Evolutionary conservation across 2,329 filamentous ascomycete species (phyloP).

Genomic region (Calonectria crousiana): DNA sequence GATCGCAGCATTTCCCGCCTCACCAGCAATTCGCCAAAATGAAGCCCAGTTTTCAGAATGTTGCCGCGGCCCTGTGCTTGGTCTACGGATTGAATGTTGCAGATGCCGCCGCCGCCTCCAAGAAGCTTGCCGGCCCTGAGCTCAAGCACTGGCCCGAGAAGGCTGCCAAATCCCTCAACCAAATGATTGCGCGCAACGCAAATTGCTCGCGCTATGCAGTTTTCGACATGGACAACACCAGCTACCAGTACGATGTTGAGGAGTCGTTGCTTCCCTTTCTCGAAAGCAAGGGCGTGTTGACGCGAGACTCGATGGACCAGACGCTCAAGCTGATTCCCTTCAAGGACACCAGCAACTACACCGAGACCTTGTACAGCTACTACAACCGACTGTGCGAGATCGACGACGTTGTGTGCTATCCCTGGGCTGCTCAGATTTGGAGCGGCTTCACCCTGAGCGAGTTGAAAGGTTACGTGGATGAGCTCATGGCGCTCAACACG

Average conservation of each 20-base stretch:
- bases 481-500: slow-evolving; percentile 57
- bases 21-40: slow-evolving; percentile 16
- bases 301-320: slow-evolving; percentile 55
- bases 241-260: slow-evolving; percentile 56
- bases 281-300: slow-evolving; percentile 55
- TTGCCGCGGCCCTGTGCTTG: slow-evolving; percentile 35
- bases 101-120: slow-evolving; percentile 28
- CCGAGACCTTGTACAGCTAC: slow-evolving; percentile 59
- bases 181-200: slow-evolving; percentile 54
- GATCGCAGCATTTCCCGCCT: not conserved
- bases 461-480: slow-evolving; percentile 60
- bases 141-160: slow-evolving; percentile 52
- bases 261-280: slow-evolving; percentile 58
- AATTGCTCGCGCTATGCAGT: slow-evolving; percentile 53
- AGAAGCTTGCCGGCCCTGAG: slow-evolving; percentile 35
- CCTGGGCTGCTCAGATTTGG: slow-evolving; percentile 57
- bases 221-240: slow-evolving; percentile 62
- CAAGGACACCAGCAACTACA: slow-evolving; percentile 52
- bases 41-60: slow-evolving; percentile 25
- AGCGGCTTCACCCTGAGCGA: slow-evolving; percentile 57
- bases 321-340: slow-evolving; percentile 56
- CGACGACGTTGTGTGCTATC: slow-evolving; percentile 57
- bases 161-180: slow-evolving; percentile 50
- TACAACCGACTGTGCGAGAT: slow-evolving; percentile 58
- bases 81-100: slow-evolving; percentile 26